A percentile compares a stretch with the other conserved stretches of the same genome.
Evolutionary conservation across 2,329 filamentous ascomycete genomes (phyloP).

Genomic region (Rhynchosporium agropyri): DNA sequence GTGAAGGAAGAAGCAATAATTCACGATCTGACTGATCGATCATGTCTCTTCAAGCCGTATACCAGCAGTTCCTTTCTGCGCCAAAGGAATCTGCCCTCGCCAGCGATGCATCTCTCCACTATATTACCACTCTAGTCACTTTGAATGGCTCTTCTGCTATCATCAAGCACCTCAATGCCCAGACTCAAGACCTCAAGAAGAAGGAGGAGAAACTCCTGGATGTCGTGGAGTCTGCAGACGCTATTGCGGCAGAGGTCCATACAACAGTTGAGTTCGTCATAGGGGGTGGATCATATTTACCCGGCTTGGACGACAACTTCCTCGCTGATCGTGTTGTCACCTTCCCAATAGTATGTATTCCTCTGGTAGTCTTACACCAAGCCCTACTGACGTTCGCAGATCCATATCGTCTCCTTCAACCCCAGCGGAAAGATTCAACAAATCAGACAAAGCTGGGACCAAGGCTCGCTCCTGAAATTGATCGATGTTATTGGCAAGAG

Average conservation of each 20-base stretch:
- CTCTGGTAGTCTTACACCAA: conserved; percentile 4
- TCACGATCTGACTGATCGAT: conserved; percentile 14
- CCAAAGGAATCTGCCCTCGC: conserved; percentile 66
- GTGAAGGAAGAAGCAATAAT: conserved; percentile 13
- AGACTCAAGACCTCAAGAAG: conserved; percentile 77
- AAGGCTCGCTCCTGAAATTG: conserved; percentile 88
- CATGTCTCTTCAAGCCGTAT: conserved; percentile 58
- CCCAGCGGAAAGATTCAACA: conserved; percentile 75
- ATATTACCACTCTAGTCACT: conserved; percentile 84
- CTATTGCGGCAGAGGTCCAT: conserved; percentile 76
- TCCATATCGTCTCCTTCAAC: conserved; percentile 88
- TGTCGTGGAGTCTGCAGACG: conserved; percentile 69
- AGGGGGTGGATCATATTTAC: conserved; percentile 84
- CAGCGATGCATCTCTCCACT: conserved; percentile 72
- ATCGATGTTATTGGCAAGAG: conserved; percentile 90
- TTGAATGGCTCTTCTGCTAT: conserved; percentile 74
- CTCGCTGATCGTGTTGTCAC: conserved; percentile 78
- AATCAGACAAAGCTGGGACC: conserved; percentile 93
- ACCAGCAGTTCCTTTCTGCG: conserved; percentile 72
- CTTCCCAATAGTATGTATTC: conserved; percentile 73
- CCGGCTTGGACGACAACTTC: conserved; percentile 92
- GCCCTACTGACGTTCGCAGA: conserved; percentile 51
- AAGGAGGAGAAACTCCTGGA: conserved; percentile 78
- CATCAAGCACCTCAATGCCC: conserved; percentile 75
- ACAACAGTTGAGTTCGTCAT: conserved; percentile 80